phyloP scores from a whole-genome alignment of 2,329 filamentous ascomycete genomes.

The Ophiocordyceps camponoti-rufipedis region DNA sequence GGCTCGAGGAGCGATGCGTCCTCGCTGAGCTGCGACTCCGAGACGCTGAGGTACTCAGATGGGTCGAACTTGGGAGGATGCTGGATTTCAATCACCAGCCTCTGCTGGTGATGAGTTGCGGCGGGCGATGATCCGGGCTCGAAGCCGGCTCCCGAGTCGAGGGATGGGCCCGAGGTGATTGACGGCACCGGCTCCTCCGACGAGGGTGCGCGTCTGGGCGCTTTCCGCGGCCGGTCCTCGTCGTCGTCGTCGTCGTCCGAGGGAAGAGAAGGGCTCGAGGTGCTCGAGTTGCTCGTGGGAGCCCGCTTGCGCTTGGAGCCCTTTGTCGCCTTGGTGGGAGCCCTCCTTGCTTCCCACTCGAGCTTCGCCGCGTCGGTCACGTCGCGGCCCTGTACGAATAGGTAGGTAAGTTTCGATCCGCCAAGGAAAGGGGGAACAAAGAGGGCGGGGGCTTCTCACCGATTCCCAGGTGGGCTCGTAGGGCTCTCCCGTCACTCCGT shows the following conservation, averaged over 20 bases:
- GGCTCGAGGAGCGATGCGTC: constrained; percentile 12
- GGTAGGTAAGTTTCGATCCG: too few species aligned
- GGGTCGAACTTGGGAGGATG: constrained; percentile 14
- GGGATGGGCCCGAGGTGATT: constrained; percentile 10
- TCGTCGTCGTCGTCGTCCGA: neutral
- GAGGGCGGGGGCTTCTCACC: neutral
- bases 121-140: neutral
- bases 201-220: constrained; percentile 5
- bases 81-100: constrained; percentile 12
- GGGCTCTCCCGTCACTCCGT: constrained; percentile 12
- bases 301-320: neutral
- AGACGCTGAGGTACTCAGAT: constrained; percentile 16
- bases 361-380: constrained; percentile 12
- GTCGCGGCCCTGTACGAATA: constrained; percentile 11
- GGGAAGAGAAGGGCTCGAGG: neutral
- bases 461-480: constrained; percentile 16
- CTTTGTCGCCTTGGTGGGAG: neutral
- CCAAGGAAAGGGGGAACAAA: neutral
- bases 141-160: constrained; percentile 3
- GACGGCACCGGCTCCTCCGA: constrained; percentile 14
- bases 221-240: constrained; percentile 7
- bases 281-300: neutral
- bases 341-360: constrained; percentile 13
- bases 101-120: neutral
- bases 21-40: constrained; percentile 11